Base-by-base conservation (phyloP, 2,329 filamentous ascomycete genomes). In the Fusarium sp. region DNA sequence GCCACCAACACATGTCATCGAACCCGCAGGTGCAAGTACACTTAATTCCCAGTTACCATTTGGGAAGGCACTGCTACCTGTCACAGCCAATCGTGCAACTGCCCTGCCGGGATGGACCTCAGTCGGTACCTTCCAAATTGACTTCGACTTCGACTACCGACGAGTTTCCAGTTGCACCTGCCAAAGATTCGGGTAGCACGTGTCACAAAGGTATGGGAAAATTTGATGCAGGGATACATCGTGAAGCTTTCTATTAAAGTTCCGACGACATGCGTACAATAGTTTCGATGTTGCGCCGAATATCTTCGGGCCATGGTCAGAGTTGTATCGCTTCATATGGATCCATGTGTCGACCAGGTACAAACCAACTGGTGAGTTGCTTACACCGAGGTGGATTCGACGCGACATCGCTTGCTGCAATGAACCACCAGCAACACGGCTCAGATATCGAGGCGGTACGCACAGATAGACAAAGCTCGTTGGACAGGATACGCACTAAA, bases 1-100 rank as follows among this genome's bases (percentile, higher is more conserved):
- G 65, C 68, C 65, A 72, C 68, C 71, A 74, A 54, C 62, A 56
- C 35, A 67, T 42, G 36, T 35, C 41, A 39, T 46, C 39, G 52
- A 56, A 35, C n/a, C 46, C 29, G 33, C 58, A 39, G 35, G 36
- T 65, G 60, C 49, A 64, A 35, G 45, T 53, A 39, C 45, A 33
- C 36, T 49, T 33, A 55, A 44, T 65, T 65, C 44, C 25, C 41
- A 53, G 9, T 58, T 68, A 29, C 62, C 62, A n/a, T 67, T 44
- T 68, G 36, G 38, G 22, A 67, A 62, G 62, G 62, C 41, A 62
- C 49, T 27, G 22, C 11, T 29, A 62, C 36, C 15, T 22, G 52
- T 44, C 18, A 36, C 22, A 49, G 33, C 31, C 27, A 63, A 29
- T 44, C 46, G 20, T 31, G 38, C 35, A 60, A 61, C 41, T 62